phyloP scores from a whole-genome alignment of 352 stramenopile species.

The Pythium volutum region DNA sequence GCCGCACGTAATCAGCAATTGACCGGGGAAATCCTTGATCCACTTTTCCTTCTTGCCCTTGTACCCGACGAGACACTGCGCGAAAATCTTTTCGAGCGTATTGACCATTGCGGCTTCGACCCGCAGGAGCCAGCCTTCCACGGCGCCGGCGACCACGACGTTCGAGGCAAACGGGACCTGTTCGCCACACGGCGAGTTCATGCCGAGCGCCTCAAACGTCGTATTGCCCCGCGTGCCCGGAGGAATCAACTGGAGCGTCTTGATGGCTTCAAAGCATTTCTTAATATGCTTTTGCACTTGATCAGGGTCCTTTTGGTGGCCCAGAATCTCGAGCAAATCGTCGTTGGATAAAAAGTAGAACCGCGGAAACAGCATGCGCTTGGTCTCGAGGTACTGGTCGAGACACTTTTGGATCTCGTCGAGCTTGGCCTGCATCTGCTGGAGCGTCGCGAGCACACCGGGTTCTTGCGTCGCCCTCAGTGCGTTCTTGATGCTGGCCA shows the following conservation, averaged over 20 bases:
- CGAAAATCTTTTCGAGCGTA: slow-evolving; percentile 84
- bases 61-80: slow-evolving; percentile 80
- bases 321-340: slow-evolving; percentile 83
- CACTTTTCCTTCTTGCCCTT: slow-evolving; percentile 95
- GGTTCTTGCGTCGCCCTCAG: slow-evolving; percentile 60
- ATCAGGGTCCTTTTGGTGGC: slow-evolving; percentile 84
- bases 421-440: slow-evolving; percentile 85
- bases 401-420: slow-evolving; percentile 87
- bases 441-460: slow-evolving; percentile 56
- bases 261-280: slow-evolving; percentile 92
- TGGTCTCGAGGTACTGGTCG: slow-evolving; percentile 87
- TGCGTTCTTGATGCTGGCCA: slow-evolving; percentile 79
- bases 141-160: slow-evolving; percentile 85
- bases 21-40: slow-evolving; percentile 92
- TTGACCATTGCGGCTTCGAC: slow-evolving; percentile 85
- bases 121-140: slow-evolving; percentile 89
- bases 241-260: slow-evolving; percentile 64
- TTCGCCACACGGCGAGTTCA: slow-evolving; percentile 90
- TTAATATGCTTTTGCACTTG: slow-evolving; percentile 91
- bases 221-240: slow-evolving; percentile 71
- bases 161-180: slow-evolving; percentile 81
- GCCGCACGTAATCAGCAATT: slow-evolving; percentile 92
- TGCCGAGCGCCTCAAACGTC: slow-evolving; percentile 85
- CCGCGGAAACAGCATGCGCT: slow-evolving; percentile 82
- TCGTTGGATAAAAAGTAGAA: slow-evolving; percentile 91